Conservation (phyloP, 2,329 filamentous ascomycete genomes). For the Aaosphaeria arxii region DNA sequence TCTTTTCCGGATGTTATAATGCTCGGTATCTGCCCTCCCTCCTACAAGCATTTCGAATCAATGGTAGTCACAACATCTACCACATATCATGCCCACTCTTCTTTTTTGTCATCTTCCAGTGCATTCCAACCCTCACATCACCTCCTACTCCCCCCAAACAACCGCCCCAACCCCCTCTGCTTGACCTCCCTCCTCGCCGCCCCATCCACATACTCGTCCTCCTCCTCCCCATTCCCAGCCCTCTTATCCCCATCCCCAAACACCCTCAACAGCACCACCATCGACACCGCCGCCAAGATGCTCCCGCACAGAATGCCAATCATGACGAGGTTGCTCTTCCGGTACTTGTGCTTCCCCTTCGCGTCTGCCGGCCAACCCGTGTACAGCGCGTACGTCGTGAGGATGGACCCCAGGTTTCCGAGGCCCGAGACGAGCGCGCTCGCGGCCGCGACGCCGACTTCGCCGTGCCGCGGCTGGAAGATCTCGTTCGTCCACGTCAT, state of each 20-base stretch:
- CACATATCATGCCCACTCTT: too few species aligned
- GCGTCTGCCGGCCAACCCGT: slow-evolving; percentile 80
- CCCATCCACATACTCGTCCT: slow-evolving; percentile 49
- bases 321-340: slow-evolving; percentile 84
- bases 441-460: slow-evolving; percentile 85
- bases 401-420: slow-evolving; percentile 81
- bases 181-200: slow-evolving; percentile 41
- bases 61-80: too few species aligned
- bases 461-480: slow-evolving; percentile 84
- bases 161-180: slow-evolving; percentile 38
- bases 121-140: too few species aligned
- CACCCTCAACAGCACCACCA: slow-evolving; percentile 62
- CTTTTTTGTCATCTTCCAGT: too few species aligned
- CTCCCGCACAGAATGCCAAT: slow-evolving; percentile 78
- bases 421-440: slow-evolving; percentile 82
- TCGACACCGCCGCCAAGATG: slow-evolving; percentile 67
- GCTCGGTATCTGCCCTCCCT: too few species aligned
- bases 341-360: slow-evolving; percentile 65
- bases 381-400: slow-evolving; percentile 87
- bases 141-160: slow-evolving; percentile 15
- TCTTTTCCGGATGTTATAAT: too few species aligned
- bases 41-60: too few species aligned
- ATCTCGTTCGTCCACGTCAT: slow-evolving; percentile 94
- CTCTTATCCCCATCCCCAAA: slow-evolving; percentile 37
- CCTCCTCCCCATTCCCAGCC: slow-evolving; percentile 44